Conservation (phyloP, 106 monocot genomes). For the Dactylorhiza incarnata region DNA sequence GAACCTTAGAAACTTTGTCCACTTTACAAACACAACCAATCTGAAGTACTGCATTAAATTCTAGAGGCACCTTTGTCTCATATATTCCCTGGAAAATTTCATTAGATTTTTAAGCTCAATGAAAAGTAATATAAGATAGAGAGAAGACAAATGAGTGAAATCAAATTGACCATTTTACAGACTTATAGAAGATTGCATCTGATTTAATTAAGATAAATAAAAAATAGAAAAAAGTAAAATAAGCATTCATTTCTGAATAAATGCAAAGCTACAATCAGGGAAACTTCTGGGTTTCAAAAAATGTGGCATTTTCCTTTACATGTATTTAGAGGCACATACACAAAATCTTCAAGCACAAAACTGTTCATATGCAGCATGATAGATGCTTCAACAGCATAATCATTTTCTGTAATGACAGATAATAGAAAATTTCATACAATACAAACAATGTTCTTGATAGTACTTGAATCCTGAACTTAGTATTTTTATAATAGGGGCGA, state of each 20-base stretch:
- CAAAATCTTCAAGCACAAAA: background rate
- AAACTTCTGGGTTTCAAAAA: background rate
- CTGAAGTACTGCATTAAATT: conserved; percentile 69
- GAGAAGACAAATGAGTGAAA: background rate
- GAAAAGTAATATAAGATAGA: background rate
- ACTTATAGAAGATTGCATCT: background rate
- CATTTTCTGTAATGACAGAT: background rate
- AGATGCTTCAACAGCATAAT: background rate
- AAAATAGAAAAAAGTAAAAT: background rate
- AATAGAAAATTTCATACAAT: background rate
- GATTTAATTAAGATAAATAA: background rate
- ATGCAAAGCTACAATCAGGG: background rate
- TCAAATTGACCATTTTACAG: background rate
- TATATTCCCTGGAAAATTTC: conserved; percentile 71
- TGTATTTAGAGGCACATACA: background rate
- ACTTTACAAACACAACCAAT: conserved; percentile 94
- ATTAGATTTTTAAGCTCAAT: background rate
- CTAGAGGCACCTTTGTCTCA: conserved; percentile 73
- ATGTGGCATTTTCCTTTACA: background rate
- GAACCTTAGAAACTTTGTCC: conserved; percentile 50
- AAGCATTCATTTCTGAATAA: background rate
- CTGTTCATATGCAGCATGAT: background rate
- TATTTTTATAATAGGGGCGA: background rate
- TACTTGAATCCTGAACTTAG: background rate
- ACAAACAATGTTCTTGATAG: background rate